Conservation (phyloP, 257 asterid species). For the Cordia subcordata region DNA sequence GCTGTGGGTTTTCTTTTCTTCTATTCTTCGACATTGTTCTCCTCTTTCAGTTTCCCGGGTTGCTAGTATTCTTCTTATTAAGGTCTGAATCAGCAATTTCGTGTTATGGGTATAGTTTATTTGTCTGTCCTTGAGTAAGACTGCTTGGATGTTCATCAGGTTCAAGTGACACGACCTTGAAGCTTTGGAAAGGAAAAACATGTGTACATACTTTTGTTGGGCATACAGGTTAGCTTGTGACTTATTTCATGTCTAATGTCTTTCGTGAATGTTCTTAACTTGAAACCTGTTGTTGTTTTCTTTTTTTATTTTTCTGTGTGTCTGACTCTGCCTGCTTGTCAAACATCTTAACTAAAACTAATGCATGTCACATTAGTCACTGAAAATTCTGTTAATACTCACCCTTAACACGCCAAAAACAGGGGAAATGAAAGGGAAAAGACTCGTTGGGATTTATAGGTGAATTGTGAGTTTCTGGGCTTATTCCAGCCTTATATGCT, state of each 20-base stretch:
- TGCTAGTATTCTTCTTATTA: neutral
- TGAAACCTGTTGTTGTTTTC: neutral
- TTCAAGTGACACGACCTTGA: slow-evolving; percentile 86
- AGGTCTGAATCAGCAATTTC: too few species aligned
- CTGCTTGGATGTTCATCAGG: slow-evolving; percentile 46
- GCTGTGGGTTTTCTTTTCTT: neutral
- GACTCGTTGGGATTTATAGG: too few species aligned
- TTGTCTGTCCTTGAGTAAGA: neutral
- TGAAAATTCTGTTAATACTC: too few species aligned
- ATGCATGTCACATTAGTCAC: too few species aligned
- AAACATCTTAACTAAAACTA: too few species aligned
- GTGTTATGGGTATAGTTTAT: too few species aligned
- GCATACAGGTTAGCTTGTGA: slow-evolving; percentile 64
- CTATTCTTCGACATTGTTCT: neutral
- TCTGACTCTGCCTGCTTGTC: too few species aligned
- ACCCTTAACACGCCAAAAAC: too few species aligned
- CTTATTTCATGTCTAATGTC: neutral
- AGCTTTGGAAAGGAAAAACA: slow-evolving; percentile 89
- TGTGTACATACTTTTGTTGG: slow-evolving; percentile 71
- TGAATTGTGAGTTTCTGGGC: too few species aligned
- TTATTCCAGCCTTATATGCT: too few species aligned
- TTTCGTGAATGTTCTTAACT: neutral
- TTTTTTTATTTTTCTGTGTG: neutral
- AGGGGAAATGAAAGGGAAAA: too few species aligned
- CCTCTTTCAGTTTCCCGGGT: neutral